Conservation (phyloP, 73 alveolate species). For the Paramecium sexaurelia region DNA sequence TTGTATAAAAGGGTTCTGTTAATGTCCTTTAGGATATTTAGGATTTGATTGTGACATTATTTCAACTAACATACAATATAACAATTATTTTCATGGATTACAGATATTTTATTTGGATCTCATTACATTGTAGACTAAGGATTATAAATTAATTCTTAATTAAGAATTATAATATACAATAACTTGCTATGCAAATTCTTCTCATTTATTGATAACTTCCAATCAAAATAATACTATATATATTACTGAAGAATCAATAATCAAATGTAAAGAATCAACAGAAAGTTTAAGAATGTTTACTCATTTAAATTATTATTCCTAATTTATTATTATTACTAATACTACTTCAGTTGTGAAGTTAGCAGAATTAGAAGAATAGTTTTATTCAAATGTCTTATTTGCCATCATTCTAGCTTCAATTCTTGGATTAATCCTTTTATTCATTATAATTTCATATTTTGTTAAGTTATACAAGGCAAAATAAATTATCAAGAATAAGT, state of each 20-base stretch:
- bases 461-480: not conserved
- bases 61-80: not conserved
- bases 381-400: not conserved
- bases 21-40: not conserved
- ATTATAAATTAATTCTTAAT: not conserved
- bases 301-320: not conserved
- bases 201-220: not conserved
- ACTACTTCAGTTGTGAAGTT: not conserved
- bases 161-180: not conserved
- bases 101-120: constrained; percentile 7
- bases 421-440: not conserved
- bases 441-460: not conserved
- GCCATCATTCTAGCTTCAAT: not conserved
- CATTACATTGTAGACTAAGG: not conserved
- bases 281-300: not conserved
- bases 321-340: not conserved
- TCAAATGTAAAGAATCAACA: not conserved
- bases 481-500: not conserved
- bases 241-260: not conserved
- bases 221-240: not conserved
- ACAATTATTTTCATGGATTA: not conserved
- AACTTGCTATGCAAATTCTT: not conserved
- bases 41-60: not conserved
- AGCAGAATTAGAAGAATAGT: not conserved
- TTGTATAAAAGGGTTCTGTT: not conserved